Conservation (phyloP, 192 early-diverging fungal genomes). For the Gigaspora rosea region DNA sequence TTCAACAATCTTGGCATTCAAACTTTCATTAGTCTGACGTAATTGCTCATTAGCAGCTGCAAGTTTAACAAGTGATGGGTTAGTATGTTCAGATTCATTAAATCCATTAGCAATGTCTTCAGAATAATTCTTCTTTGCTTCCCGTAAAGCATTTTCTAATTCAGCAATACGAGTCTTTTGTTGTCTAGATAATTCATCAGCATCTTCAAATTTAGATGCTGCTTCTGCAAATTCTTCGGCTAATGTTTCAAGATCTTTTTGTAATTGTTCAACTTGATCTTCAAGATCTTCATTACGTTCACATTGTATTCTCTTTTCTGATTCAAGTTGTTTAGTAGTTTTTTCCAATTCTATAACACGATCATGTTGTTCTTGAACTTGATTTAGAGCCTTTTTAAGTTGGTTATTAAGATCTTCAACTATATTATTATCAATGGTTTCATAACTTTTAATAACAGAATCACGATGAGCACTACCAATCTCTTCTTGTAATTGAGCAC, state of each 20-base stretch:
- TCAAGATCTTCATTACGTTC: conserved; percentile 15
- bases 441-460: conserved; percentile 10
- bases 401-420: conserved; percentile 14
- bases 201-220: conserved; percentile 40
- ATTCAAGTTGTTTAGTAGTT: conserved; percentile 19
- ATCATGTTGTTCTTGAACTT: neutral
- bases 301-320: conserved; percentile 1
- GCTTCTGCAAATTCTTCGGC: conserved; percentile 44
- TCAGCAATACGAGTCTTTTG: conserved; percentile 41
- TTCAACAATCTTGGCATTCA: conserved; percentile 22
- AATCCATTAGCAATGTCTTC: neutral
- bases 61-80: conserved; percentile 25
- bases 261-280: conserved; percentile 35
- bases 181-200: conserved; percentile 37
- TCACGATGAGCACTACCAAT: conserved; percentile 1
- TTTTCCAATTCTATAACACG: conserved; percentile 3
- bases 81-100: neutral
- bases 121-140: neutral
- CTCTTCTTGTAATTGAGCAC: conserved; percentile 18
- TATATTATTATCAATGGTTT: conserved; percentile 7
- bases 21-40: conserved; percentile 18
- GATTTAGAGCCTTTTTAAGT: conserved; percentile 9
- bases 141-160: conserved; percentile 36
- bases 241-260: conserved; percentile 41
- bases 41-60: conserved; percentile 14